A percentile compares a stretch with the other conserved stretches of the same genome.
These are phyloP conservation scores for Actinidia chinensis DNA, from an alignment of 179 eudicot species.

Conservation along the genomic window DNA sequence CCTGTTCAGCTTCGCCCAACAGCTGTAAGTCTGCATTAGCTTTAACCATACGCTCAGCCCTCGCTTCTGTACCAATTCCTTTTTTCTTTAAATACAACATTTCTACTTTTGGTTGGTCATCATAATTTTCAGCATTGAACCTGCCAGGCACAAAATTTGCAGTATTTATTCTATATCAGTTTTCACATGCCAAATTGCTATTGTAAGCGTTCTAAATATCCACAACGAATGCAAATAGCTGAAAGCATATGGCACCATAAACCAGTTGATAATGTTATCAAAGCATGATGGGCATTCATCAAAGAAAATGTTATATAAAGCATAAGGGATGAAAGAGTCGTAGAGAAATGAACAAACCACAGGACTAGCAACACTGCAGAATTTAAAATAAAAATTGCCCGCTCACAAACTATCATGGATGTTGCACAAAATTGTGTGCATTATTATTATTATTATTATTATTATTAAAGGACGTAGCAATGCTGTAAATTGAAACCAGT, in stretches of 20 bases:
- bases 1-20: constrained; percentile 63
- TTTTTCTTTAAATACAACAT: constrained; percentile 75
- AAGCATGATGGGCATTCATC: not conserved
- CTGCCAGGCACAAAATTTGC: constrained; percentile 34
- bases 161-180: not conserved
- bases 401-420: too few species aligned
- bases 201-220: not conserved
- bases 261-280: not conserved
- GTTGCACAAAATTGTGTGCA: too few species aligned
- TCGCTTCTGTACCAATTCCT: constrained; percentile 91
- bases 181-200: not conserved
- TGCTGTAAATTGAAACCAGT: too few species aligned
- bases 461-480: too few species aligned
- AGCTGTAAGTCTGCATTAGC: constrained; percentile 76
- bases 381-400: not conserved
- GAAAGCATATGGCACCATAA: not conserved
- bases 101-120: constrained; percentile 63
- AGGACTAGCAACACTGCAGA: not conserved
- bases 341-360: not conserved
- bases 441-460: too few species aligned
- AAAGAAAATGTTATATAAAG: too few species aligned
- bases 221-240: not conserved
- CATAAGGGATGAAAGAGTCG: not conserved
- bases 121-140: constrained; percentile 52
- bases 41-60: constrained; percentile 79